Evolutionary conservation across 768 basidiomycete species (phyloP), one percentile per base, ranked within the genome.

Genomic region (Lactarius deliciosus): DNA sequence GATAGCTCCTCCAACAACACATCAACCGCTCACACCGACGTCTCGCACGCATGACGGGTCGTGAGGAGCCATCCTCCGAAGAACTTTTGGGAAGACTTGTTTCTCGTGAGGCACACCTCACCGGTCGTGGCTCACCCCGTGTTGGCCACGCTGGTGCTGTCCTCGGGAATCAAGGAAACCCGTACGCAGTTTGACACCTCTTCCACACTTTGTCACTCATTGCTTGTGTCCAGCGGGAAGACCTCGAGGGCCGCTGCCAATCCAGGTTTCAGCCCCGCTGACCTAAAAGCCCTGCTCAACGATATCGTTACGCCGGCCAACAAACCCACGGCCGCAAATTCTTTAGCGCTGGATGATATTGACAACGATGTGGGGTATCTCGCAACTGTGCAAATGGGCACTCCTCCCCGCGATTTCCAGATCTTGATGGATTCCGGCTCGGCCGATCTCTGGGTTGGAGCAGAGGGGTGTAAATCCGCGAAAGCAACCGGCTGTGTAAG

Each of bases 311-410:
- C 85, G 6, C 20, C 60, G 5, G 81, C 83, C 18, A 77, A 76
- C 58, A 54, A 71, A 15, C 81, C 84, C 30, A 76, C 81, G 22
- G 73, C 79, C 18, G 74, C 72, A 68, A 79, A 88, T 73, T 84
- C 89, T 45, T 78, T 92, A 47, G 89, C 87, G 8, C 79, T 92
- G 61, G 81, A 85, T 72, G 91, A 92, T 63, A 85, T 91, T 84
- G 79, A 77, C 9, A 72, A 83, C 61, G 86, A 89, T 70, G 76
- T 84, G 56, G 84, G 82, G 69, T 89, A 83, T 74, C 71, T 82
- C 40, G 77, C 77, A 4, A 75, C 76, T 34, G 68, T 83, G 25
- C 79, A 81, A 69, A 74, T 81, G 50, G 82, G 82, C 45, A 81
- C 79, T 4, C 80, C 81, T 22, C 76, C 81, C 7, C 73, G 70